Conservation (phyloP, 306 rosid genomes). For the Castanea sativa region DNA sequence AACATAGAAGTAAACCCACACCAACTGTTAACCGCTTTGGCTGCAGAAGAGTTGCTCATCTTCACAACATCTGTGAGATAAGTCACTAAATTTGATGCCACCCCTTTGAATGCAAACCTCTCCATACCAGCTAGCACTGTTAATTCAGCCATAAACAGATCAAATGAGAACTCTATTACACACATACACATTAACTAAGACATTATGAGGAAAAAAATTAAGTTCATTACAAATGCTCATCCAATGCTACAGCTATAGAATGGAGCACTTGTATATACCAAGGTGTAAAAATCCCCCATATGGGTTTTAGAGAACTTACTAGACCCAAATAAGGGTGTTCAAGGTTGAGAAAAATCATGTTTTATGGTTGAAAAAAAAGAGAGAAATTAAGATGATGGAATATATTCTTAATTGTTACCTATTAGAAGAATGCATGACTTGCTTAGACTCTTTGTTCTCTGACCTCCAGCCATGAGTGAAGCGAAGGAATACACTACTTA, state of each 20-base stretch:
- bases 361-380: background rate
- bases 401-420: conserved; percentile 40
- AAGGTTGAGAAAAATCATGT: background rate
- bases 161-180: background rate
- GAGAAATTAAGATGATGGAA: background rate
- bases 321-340: background rate
- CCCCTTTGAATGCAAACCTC: conserved; percentile 93
- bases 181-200: background rate
- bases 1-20: conserved; percentile 83
- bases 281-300: too few relatives aligned
- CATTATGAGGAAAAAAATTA: too few relatives aligned
- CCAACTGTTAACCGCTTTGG: conserved; percentile 83
- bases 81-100: conserved; percentile 75
- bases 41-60: conserved; percentile 88
- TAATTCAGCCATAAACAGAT: background rate
- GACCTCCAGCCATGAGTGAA: conserved; percentile 47
- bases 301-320: background rate
- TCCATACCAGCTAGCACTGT: conserved; percentile 82
- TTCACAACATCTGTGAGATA: conserved; percentile 80
- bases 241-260: background rate
- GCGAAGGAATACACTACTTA: background rate
- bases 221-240: background rate
- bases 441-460: conserved; percentile 39
- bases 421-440: conserved; percentile 81
- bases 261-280: too few relatives aligned